Base-by-base conservation (phyloP, 257 asterid genomes). In the Catharanthus roseus region DNA sequence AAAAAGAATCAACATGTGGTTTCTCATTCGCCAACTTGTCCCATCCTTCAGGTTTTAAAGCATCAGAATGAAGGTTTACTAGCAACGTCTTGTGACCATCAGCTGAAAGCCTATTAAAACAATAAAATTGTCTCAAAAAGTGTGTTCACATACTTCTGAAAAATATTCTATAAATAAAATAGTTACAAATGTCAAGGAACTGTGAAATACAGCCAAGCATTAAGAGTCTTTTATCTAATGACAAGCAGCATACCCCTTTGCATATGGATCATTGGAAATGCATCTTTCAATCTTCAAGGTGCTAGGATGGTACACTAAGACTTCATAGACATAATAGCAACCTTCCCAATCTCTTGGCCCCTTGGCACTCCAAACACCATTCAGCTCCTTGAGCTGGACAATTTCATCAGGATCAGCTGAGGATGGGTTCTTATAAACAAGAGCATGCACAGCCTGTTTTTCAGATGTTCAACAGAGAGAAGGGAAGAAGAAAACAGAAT, bases 301-400 rank as follows among this genome's bases (percentile, higher is more conserved):
- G 83, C 90, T 89, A 49, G 86, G 96, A 79, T 93, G 97, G 85
- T 91, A 93, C 49, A 87, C 96, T 77, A 79, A 74, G 70, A 93
- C 91, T 88, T 91, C 96, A 81, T 93, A 93, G 68, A 82, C 95
- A 80, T 93, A 93, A 87, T 93, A 91, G 82, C 85, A 86, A 58
- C 96, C 95, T 72, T 91, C 95, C 99, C 96, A 91, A 69, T 86
- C 83, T 74, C 81, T 61, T 68, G 96, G 95, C 58, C 91, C 97
- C 65, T 66, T 71, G 73, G 85, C 84, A 76, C 85, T 83, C 99
- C 99, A 93, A 80, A 93, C 95, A 60, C 96, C 97, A 75, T 83
- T 77, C 28, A 80, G 80, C 83, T 91, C 99, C 80, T 81, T 75
- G 54, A 93, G 96, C 85, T 74, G 80, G 65, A 89, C 80, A 67